Evolutionary conservation across 192 early-diverging fungal genomes (phyloP).

Genomic region (Entophlyctis luteolus): DNA sequence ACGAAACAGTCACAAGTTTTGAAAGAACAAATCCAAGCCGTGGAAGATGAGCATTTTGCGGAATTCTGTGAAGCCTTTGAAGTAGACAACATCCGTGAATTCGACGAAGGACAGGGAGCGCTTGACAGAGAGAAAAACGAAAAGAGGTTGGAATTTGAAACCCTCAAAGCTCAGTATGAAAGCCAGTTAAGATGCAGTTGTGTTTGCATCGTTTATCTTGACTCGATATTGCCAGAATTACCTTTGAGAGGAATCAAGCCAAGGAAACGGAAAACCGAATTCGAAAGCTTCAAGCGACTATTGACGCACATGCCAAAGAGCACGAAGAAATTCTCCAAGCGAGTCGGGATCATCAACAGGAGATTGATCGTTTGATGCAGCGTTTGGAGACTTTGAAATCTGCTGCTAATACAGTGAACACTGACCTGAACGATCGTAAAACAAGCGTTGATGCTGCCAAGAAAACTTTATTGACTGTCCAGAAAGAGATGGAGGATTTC

Average conservation of each 20-base stretch:
- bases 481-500: slow-evolving; percentile 65
- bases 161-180: slow-evolving; percentile 71
- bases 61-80: slow-evolving; percentile 73
- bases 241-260: slow-evolving; percentile 72
- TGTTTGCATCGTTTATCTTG: slow-evolving; percentile 1
- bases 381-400: slow-evolving; percentile 46
- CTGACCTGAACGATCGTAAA: slow-evolving; percentile 52
- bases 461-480: slow-evolving; percentile 52
- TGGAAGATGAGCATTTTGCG: slow-evolving; percentile 69
- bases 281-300: slow-evolving; percentile 47
- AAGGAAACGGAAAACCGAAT: slow-evolving; percentile 62
- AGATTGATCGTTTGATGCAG: slow-evolving; percentile 42
- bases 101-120: slow-evolving; percentile 71
- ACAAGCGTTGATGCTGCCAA: slow-evolving; percentile 54
- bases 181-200: slow-evolving; percentile 55
- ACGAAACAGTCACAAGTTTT: slow-evolving; percentile 49
- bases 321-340: slow-evolving; percentile 28
- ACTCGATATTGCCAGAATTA: slow-evolving; percentile 23
- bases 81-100: slow-evolving; percentile 78
- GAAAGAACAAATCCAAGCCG: slow-evolving; percentile 44
- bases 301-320: slow-evolving; percentile 28
- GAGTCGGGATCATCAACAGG: slow-evolving; percentile 38
- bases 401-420: slow-evolving; percentile 46
- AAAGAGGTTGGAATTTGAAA: slow-evolving; percentile 69
- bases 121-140: slow-evolving; percentile 70